A percentile compares a stretch with the other conserved stretches of the same genome.
These are phyloP conservation scores for Colletotrichum sojae DNA, from an alignment of 2,329 filamentous ascomycete genomes.

Conservation along the genomic window DNA sequence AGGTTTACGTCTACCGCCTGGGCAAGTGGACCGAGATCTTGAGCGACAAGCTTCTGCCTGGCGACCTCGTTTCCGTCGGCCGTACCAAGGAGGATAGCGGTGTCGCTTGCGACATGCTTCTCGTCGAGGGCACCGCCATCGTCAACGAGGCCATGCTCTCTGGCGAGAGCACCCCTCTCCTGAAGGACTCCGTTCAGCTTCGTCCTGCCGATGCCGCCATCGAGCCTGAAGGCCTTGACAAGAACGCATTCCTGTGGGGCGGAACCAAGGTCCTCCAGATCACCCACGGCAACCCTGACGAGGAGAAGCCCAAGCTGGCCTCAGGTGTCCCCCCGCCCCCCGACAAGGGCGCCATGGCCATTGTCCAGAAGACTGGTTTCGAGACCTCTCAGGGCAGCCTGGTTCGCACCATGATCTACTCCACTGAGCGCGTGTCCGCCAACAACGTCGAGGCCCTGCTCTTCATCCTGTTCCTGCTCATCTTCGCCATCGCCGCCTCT, in stretches of 20 bases:
- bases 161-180: conserved; percentile 94
- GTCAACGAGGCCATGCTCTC: conserved; percentile 99
- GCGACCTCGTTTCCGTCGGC: conserved; percentile 91
- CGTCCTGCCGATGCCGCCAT: conserved; percentile 85
- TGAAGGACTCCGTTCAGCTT: conserved; percentile 96
- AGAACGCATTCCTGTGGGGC: conserved; percentile 96
- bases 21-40: conserved; percentile 90
- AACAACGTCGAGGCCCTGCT: conserved; percentile 97
- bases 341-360: conserved; percentile 92
- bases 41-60: conserved; percentile 93
- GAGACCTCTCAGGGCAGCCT: conserved; percentile 98
- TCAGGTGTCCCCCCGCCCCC: conserved; percentile 88
- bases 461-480: conserved; percentile 95
- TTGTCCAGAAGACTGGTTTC: conserved; percentile 97
- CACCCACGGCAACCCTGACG: conserved; percentile 85
- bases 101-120: conserved; percentile 95
- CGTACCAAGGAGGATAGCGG: conserved; percentile 97
- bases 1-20: conserved; percentile 90
- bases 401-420: conserved; percentile 99
- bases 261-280: conserved; percentile 98
- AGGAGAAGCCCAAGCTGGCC: conserved; percentile 78
- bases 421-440: conserved; percentile 97
- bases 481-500: conserved; percentile 96
- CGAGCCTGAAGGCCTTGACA: conserved; percentile 93
- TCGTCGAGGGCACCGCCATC: conserved; percentile 95